Evolutionary conservation across 2,329 filamentous ascomycete genomes (phyloP), one percentile per base, ranked within the genome.

Genomic region (Penicillium sp.): DNA sequence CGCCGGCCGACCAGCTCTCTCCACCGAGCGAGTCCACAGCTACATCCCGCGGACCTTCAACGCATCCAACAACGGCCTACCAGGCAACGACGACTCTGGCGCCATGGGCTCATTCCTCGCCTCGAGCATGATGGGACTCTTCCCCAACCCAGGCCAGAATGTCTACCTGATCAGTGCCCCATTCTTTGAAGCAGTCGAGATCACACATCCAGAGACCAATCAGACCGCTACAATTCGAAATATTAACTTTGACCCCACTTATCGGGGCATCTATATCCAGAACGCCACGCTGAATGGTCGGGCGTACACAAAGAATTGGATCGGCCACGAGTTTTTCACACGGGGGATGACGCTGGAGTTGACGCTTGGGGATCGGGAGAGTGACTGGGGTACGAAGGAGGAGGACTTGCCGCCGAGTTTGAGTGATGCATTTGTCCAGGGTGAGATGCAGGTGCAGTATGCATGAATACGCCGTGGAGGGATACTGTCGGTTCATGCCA

Each of bases 61-160:
- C 83, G 1, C 83, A 80, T 0, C 76, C 83, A 0, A 76, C 73
- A 2, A 72, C 5, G 88, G 87, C 0, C 81, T 90, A 1, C 87
- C 88, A 0, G 88, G 88, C 0, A 90, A 90, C 70, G 87, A 90
- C 66, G 88, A 90, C 70, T 83, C 81, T 37, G 88, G 88, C 2
- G 86, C 88, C 1, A 90, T 90, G 87, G 88, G 87, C 47, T 84
- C 83, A 0, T 90, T 90, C 61, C 77, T 86, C 1, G 85, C 86
- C 0, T 84, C 90, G 20, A 77, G 82, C 11, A 89, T 90, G 87
- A 84, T 90, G 79, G 88, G 88, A 0, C 74, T 90, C 7, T 90
- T 88, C 71, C 88, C 88, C 0, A 87, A 89, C 55, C 81, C 86
- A 0, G 88, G 87, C 0, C 88, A 90, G 67, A 78, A 88, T 61